Percentiles rank a stretch among this genome's conserved stretches.
These are phyloP conservation scores for Perkinsus olseni DNA, from an alignment of 169 alveolate genomes.

Conservation along the genomic window DNA sequence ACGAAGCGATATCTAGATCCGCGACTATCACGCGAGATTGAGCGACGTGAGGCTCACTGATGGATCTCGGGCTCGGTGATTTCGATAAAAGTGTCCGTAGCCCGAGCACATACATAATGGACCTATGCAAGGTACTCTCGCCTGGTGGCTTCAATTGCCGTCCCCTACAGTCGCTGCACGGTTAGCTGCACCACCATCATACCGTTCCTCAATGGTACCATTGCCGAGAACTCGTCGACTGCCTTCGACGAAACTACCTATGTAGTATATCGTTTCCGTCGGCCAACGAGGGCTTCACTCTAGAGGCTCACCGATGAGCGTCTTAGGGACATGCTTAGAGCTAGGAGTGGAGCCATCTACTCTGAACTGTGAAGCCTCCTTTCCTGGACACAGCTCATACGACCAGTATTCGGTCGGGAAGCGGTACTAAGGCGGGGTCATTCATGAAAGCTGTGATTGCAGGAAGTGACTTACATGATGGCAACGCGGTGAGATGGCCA, in stretches of 20 bases:
- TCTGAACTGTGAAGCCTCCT: neutral
- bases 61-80: neutral
- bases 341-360: neutral
- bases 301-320: neutral
- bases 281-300: neutral
- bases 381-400: neutral
- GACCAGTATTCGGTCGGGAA: neutral
- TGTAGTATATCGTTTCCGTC: too few relatives aligned
- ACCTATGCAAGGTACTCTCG: neutral
- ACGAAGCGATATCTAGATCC: neutral
- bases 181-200: neutral
- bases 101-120: neutral
- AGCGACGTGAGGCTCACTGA: too few relatives aligned
- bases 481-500: neutral
- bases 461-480: neutral
- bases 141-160: neutral
- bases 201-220: neutral
- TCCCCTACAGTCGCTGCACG: neutral
- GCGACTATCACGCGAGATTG: too few relatives aligned
- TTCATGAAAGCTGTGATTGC: neutral
- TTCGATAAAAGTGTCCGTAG: neutral
- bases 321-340: neutral
- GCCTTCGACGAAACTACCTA: neutral
- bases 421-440: neutral
- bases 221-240: neutral